These are phyloP conservation scores for Botrytis medusae DNA, from an alignment of 2,329 filamentous ascomycete genomes.

Conservation along the genomic window DNA sequence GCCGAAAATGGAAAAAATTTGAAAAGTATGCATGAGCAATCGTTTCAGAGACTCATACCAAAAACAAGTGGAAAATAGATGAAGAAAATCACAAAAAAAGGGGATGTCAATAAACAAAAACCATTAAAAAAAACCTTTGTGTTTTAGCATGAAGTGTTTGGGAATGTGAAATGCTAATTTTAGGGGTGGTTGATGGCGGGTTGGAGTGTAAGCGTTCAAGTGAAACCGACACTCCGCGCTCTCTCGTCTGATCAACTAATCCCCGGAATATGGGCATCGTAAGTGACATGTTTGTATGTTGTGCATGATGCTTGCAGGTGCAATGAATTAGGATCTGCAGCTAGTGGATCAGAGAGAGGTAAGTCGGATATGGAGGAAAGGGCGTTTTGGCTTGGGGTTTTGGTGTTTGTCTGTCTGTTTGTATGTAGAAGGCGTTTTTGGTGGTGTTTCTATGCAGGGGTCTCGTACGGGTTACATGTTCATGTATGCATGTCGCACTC, in stretches of 20 bases:
- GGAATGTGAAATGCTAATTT: background rate
- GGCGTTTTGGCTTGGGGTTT: background rate
- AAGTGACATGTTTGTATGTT: background rate
- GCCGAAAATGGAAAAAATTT: conserved; percentile 7
- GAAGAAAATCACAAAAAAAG: conserved; percentile 5
- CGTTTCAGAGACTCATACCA: background rate
- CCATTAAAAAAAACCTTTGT: background rate
- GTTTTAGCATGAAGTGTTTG: background rate
- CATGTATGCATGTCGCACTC: background rate
- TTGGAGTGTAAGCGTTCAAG: background rate
- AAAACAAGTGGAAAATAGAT: background rate
- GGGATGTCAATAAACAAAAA: background rate
- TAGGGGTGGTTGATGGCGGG: background rate
- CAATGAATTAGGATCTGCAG: too few relatives aligned
- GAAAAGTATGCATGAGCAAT: background rate
- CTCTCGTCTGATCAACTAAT: background rate
- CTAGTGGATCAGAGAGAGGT: background rate
- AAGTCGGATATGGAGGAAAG: background rate
- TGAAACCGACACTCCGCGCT: background rate
- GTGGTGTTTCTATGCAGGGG: background rate
- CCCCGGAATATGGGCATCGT: background rate
- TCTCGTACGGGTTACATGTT: background rate
- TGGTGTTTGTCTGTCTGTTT: background rate
- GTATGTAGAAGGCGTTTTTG: background rate
- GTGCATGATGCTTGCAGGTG: background rate